Evolutionary conservation across 306 rosid genomes (phyloP), one percentile per base, ranked within the genome.

Genomic region (Castanospermum australe): DNA sequence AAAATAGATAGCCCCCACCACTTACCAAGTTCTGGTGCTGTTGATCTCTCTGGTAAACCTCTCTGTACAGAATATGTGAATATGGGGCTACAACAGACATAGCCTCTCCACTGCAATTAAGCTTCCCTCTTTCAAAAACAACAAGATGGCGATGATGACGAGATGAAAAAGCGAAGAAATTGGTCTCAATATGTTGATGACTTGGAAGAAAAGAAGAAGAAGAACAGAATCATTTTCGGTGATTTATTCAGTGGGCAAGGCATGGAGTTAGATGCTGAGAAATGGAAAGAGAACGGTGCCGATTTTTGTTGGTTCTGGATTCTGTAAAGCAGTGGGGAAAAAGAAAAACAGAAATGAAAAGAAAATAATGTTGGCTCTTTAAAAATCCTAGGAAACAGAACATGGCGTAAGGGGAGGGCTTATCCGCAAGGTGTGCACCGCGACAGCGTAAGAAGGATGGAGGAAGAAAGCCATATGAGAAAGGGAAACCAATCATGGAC

Each of bases 21-120:
- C 51, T 50, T 2, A 59, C 60, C 47, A 54, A 54, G 41, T 48
- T 39, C 64, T 15, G 32, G 0, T 75, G 84, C 11, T 72, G 83
- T 30, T 84, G 83, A 50, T 92, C 89, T 85, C 90, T 86, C 32
- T 71, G 91, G 39, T 76, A 56, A 45, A 72, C 18, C 65, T 88
- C 90, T 77, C 87, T 67, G 56, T 35, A 86, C 25, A 89, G 28
- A 69, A 89, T 73, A 71, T 87, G 90, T 20, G 97, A 84, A 83
- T 39, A 82, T 17, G 90, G 79, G 0, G 90, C 88, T 65, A 91
- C 75, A 4, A 89, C 84, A 50, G 97, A 92, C 98, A 95, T 92
- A 56, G 33, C 83, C 85, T 75, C 84, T 41, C 33, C 33, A 24
- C 52, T 32, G 0, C 10, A 15, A n/a, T n/a, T n/a, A n/a, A 54